Base-by-base conservation (phyloP, 2,329 filamentous ascomycete genomes). In the Fusarium setosum region DNA sequence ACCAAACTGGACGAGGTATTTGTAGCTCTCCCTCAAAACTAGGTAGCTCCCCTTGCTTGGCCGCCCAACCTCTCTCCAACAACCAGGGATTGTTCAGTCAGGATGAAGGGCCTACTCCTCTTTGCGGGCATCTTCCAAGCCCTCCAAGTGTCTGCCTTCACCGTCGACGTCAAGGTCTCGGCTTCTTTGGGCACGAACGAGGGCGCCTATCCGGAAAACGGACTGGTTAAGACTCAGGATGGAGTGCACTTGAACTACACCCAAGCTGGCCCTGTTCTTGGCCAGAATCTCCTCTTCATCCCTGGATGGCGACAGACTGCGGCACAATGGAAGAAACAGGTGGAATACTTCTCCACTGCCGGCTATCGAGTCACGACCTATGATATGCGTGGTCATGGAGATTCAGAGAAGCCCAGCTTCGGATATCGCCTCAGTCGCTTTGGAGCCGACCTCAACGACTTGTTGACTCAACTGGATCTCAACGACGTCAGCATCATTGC, bases 371-470 rank as follows among this genome's bases (percentile, higher is more conserved):
- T 76, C 17, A 77, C 73, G 7, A 73, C 75, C 1, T 73, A 71
- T 56, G 74, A 77, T 60, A 56, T 73, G 61, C 74, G 75, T 20
- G 74, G 75, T n/a, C 75, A 76, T 32, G 74, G 75, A 37, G 74
- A 75, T 20, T 77, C 74, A 12, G 75, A 76, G 4, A 72, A 76
- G 65, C 73, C 75, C 2, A 34, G 56, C 15, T 70, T 67, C 37
- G 75, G 75, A 11, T 73, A 76, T 49, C 70, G 74, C 41, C 45
- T 76, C 5, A 58, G 65, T 20, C 71, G 74, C 17, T 67, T 74
- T 4, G 73, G 71, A 3, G 72, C 73, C 3, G 74, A 76, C 55
- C 62, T 76, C 3, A 64, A 74, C 13, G 61, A 72, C 11, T 12
- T 76, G 45, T 53, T 76, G 17, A 55, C 49, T 6, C 58, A 72